Conservation (phyloP, 179 eudicot species). For the Carnegiea gigantea region DNA sequence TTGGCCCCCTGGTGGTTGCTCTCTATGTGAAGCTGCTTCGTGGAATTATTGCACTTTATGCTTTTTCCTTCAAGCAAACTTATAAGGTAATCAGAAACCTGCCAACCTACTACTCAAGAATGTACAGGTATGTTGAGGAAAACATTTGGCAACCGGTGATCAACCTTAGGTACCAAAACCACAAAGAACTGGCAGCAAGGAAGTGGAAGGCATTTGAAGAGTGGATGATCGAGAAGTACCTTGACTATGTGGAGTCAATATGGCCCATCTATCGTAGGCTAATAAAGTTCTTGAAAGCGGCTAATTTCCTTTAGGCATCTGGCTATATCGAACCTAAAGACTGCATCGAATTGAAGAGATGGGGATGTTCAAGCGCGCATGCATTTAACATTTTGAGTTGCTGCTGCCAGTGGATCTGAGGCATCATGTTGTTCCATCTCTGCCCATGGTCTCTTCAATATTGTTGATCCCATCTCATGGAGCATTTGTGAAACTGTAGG, state of each 20-base stretch:
- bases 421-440: not conserved
- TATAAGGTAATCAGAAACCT: constrained; percentile 49
- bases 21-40: constrained; percentile 62
- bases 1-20: constrained; percentile 66
- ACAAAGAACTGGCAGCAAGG: constrained; percentile 35
- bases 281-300: constrained; percentile 69
- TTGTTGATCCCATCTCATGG: not conserved
- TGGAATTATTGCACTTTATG: constrained; percentile 51
- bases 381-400: not conserved
- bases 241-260: constrained; percentile 69
- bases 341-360: constrained; percentile 8
- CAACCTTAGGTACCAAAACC: constrained; percentile 40
- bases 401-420: constrained; percentile 4
- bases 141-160: constrained; percentile 56
- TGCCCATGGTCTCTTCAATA: not conserved
- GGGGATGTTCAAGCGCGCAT: constrained; percentile 6
- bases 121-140: constrained; percentile 42
- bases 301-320: constrained; percentile 55
- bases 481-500: not conserved
- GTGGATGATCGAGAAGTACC: constrained; percentile 55
- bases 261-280: constrained; percentile 80
- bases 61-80: constrained; percentile 65
- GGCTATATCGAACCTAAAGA: not conserved
- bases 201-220: constrained; percentile 39
- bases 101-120: constrained; percentile 45